Evolutionary conservation across 2,329 filamentous ascomycete genomes (phyloP).

Genomic region (Uncinocarpus reesii): DNA sequence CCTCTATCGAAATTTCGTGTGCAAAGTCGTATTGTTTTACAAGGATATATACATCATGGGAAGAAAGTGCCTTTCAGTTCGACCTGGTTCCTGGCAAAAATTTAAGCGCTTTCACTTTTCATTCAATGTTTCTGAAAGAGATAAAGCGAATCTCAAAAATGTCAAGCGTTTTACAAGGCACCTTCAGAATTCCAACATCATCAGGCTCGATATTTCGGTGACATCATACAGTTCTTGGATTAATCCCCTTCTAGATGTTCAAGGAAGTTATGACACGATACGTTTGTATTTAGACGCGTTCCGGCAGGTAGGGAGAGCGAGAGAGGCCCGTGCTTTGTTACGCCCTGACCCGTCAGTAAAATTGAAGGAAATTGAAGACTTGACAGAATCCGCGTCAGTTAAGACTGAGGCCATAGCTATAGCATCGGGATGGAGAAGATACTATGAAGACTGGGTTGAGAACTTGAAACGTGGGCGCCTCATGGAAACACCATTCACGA

Average conservation of each 20-base stretch:
- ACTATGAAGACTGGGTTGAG: conserved; percentile 11
- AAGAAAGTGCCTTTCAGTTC: conserved; percentile 11
- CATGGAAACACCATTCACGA: too few species aligned
- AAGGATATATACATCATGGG: conserved; percentile 6
- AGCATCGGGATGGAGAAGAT: conserved; percentile 6
- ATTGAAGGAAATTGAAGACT: conserved; percentile 4
- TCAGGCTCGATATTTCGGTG: conserved; percentile 7
- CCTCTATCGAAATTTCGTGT: conserved; percentile 11
- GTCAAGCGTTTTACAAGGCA: conserved; percentile 7
- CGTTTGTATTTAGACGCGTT: conserved; percentile 10
- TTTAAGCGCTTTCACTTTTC: conserved; percentile 8
- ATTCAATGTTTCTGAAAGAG: neutral
- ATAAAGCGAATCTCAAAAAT: neutral
- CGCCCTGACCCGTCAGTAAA: neutral
- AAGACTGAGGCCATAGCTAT: neutral
- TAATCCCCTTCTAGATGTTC: neutral
- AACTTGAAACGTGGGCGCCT: conserved; percentile 2
- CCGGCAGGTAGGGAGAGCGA: conserved; percentile 12
- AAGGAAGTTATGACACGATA: neutral
- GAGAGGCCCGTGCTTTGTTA: conserved; percentile 1
- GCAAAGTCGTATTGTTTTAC: conserved; percentile 1
- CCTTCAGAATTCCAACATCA: conserved; percentile 8
- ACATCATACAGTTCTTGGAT: neutral
- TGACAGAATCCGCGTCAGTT: neutral
- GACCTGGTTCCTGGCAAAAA: conserved; percentile 12